These are phyloP conservation scores for Pezizomycotina sp. DNA, from an alignment of 2,329 filamentous ascomycete species.

Conservation along the genomic window DNA sequence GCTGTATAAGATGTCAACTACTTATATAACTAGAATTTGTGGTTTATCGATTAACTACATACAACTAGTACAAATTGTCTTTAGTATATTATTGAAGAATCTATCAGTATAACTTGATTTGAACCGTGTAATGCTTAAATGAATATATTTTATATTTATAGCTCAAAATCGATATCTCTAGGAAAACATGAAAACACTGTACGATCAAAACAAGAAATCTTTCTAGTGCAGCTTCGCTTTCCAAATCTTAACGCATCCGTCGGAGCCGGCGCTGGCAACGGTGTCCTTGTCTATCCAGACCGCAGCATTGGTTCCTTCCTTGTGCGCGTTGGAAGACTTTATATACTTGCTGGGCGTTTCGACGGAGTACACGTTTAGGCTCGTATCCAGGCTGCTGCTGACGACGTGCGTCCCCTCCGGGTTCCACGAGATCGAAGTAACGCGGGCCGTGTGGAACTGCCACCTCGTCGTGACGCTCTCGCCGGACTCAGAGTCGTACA, in stretches of 20 bases:
- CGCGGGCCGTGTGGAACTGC: slow-evolving; percentile 53
- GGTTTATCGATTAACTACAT: too few species aligned
- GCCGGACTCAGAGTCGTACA: slow-evolving; percentile 51
- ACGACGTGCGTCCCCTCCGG: slow-evolving; percentile 57
- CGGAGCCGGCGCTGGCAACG: slow-evolving; percentile 65
- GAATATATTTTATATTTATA: too few species aligned
- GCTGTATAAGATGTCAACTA: too few species aligned
- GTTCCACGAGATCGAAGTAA: slow-evolving; percentile 62
- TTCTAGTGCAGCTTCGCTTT: slow-evolving; percentile 33
- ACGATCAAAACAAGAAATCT: neutral
- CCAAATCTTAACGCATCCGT: slow-evolving; percentile 89
- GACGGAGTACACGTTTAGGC: slow-evolving; percentile 83
- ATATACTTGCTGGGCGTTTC: slow-evolving; percentile 66
- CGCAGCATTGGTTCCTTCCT: slow-evolving; percentile 84
- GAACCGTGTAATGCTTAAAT: too few species aligned
- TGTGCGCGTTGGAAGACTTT: slow-evolving; percentile 77
- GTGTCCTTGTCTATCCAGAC: slow-evolving; percentile 54
- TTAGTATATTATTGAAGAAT: too few species aligned
- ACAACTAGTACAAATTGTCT: too few species aligned
- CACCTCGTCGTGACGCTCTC: slow-evolving; percentile 64
- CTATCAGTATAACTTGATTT: too few species aligned
- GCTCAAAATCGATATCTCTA: too few species aligned
- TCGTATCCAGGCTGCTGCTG: slow-evolving; percentile 76
- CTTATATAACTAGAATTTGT: too few species aligned
- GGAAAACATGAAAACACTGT: neutral